A percentile compares a stretch with the other conserved stretches of the same genome.
These are phyloP conservation scores for Russula emetica DNA, from an alignment of 768 basidiomycete species.

Conservation along the genomic window DNA sequence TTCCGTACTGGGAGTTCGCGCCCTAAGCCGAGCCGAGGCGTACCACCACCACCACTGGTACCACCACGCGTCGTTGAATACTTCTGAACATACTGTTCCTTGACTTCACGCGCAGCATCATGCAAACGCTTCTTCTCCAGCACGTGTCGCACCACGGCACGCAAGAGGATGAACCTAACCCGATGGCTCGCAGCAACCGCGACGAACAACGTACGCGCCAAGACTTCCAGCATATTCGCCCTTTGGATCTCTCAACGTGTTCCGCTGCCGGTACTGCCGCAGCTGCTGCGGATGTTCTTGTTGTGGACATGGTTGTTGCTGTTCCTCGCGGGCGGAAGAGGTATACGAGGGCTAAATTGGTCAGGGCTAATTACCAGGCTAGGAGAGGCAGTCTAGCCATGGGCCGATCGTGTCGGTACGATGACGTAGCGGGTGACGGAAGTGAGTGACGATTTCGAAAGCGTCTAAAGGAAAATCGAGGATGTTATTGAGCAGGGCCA, in stretches of 20 bases:
- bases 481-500: constrained; percentile 89
- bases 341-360: constrained; percentile 86
- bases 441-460: constrained; percentile 87
- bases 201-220: constrained; percentile 39
- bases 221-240: constrained; percentile 21
- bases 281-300: background rate
- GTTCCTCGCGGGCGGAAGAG: constrained; percentile 62
- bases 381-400: constrained; percentile 87
- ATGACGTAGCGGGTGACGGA: constrained; percentile 74
- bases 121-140: constrained; percentile 61
- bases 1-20: background rate
- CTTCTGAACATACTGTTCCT: constrained; percentile 41
- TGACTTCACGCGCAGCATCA: constrained; percentile 51
- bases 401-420: constrained; percentile 90
- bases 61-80: constrained; percentile 27
- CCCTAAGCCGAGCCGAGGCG: background rate
- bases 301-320: no score
- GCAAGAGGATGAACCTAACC: constrained; percentile 71
- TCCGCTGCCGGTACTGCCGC: background rate
- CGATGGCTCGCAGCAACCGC: constrained; percentile 84
- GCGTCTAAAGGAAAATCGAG: constrained; percentile 91
- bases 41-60: no score
- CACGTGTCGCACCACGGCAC: constrained; percentile 57
- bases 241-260: background rate
- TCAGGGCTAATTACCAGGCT: constrained; percentile 84